These are phyloP conservation scores for Backusella luteola DNA, from an alignment of 192 early-diverging fungal species.

Conservation along the genomic window DNA sequence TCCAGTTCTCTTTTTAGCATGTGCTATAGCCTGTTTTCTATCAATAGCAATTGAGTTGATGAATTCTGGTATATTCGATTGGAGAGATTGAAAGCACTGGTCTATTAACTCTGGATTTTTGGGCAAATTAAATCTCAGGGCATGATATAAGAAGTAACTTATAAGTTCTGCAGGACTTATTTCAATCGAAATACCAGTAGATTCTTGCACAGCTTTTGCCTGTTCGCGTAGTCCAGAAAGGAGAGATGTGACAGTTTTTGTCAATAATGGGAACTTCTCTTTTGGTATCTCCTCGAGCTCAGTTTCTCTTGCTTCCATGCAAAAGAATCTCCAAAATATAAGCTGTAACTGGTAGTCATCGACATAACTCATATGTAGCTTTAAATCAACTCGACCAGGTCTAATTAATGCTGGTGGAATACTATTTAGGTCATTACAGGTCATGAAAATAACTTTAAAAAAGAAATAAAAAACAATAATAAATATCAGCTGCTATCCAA, in stretches of 20 bases:
- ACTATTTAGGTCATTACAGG: conserved; percentile 45
- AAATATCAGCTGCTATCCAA: background rate
- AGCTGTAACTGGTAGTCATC: conserved; percentile 40
- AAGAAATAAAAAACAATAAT: background rate
- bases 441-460: conserved; percentile 47
- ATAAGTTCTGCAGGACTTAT: conserved; percentile 16
- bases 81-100: conserved; percentile 1
- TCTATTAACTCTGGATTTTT: background rate
- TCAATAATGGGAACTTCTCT: background rate
- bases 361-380: conserved; percentile 47
- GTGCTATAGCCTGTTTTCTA: conserved; percentile 11
- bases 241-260: background rate
- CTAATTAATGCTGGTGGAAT: conserved; percentile 49
- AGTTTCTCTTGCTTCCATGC: background rate
- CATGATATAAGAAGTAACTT: conserved; percentile 13
- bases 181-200: conserved; percentile 7
- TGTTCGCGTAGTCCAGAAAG: conserved; percentile 2
- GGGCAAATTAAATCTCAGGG: conserved; percentile 1
- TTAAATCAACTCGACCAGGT: conserved; percentile 51
- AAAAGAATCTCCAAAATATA: conserved; percentile 38
- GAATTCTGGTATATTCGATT: conserved; percentile 3
- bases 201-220: background rate
- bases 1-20: background rate
- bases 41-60: background rate
- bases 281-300: background rate